phyloP scores from a whole-genome alignment of 495 filamentous ascomycete genomes.

The Penicillium lagena region DNA sequence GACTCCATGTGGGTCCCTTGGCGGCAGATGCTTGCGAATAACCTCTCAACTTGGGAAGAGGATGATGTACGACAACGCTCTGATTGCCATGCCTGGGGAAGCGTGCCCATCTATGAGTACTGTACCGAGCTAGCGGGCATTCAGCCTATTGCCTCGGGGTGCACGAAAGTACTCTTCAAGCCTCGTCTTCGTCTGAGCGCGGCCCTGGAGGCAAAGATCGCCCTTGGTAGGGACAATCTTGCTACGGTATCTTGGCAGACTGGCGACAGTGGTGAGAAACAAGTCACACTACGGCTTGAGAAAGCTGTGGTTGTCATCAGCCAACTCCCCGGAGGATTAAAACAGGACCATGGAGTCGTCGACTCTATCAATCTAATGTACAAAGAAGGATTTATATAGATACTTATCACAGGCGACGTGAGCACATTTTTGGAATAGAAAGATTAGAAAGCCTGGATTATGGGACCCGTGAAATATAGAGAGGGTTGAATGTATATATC shows the following conservation, averaged over 20 bases:
- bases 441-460: no score
- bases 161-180: slow-evolving; percentile 20
- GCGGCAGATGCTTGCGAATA: slow-evolving; percentile 25
- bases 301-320: slow-evolving; percentile 20
- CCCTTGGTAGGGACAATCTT: slow-evolving; percentile 21
- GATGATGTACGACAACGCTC: slow-evolving; percentile 32
- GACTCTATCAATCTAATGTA: slow-evolving; percentile 1
- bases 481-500: no score
- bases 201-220: slow-evolving; percentile 19
- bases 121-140: slow-evolving; percentile 30
- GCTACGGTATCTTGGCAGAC: slow-evolving; percentile 21
- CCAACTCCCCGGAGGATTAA: slow-evolving; percentile 12
- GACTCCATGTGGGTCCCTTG: slow-evolving; percentile 22
- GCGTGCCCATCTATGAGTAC: slow-evolving; percentile 35
- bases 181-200: slow-evolving; percentile 21
- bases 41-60: slow-evolving; percentile 35
- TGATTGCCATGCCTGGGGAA: slow-evolving; percentile 38
- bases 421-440: no score
- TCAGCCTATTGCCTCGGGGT: slow-evolving; percentile 14
- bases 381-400: no score
- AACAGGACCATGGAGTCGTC: slow-evolving; percentile 18
- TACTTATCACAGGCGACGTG: no score
- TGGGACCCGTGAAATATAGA: no score
- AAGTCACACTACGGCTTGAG: slow-evolving; percentile 17
- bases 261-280: slow-evolving; percentile 1